Evolutionary conservation across 148 eudicot species (phyloP).

Genomic region (Silene uniflora): DNA sequence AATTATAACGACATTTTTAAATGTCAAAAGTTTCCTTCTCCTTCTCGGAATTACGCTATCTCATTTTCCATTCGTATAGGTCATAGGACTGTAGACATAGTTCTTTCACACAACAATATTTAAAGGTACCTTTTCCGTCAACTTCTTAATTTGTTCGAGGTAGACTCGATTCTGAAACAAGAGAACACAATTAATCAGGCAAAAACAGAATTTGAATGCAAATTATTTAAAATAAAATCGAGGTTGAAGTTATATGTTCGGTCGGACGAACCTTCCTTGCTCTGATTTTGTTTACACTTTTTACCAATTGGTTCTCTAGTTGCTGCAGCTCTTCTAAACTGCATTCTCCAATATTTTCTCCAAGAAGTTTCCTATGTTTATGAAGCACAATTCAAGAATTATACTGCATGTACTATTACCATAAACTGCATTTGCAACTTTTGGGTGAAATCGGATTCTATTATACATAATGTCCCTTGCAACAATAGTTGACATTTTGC

Average conservation of each 20-base stretch:
- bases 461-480: too few species aligned
- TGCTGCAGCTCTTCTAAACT: constrained; percentile 63
- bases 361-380: constrained; percentile 62
- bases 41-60: too few species aligned
- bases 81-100: too few species aligned
- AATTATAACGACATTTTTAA: too few species aligned
- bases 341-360: constrained; percentile 76
- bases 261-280: constrained; percentile 57
- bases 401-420: background rate
- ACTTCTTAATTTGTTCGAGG: constrained; percentile 44
- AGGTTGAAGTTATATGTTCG: background rate
- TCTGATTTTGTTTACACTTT: constrained; percentile 59
- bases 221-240: background rate
- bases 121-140: constrained; percentile 53
- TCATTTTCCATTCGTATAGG: too few species aligned
- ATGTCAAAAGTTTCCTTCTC: too few species aligned
- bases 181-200: background rate
- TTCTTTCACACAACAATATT: too few species aligned
- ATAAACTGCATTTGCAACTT: too few species aligned
- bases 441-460: too few species aligned
- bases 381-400: background rate
- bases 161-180: constrained; percentile 57
- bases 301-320: constrained; percentile 72
- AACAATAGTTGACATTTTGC: too few species aligned
- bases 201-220: background rate